Base-by-base conservation (phyloP, 768 basidiomycete genomes). In the Boletus barrowsii region DNA sequence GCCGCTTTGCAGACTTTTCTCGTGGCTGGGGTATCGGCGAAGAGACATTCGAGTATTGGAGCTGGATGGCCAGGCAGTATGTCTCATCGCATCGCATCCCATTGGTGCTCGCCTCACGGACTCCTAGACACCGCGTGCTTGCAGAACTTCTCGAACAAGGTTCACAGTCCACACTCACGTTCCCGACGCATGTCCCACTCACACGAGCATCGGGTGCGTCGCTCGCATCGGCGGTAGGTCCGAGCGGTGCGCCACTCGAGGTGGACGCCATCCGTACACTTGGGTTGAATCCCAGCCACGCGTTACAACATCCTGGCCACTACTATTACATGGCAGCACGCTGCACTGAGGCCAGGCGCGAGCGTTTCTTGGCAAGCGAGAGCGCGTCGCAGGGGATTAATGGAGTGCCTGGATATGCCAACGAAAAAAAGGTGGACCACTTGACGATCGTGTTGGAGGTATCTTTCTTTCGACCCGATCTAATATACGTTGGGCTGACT, bases 31-130 rank as follows among this genome's bases (percentile, higher is more conserved):
- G 92, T 9, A 98, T 98, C 51, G 95, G 94, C 15, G 93, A 95
- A 62, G 91, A 94, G 64, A 97, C 92, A 0, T 98, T 91, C 60
- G 97, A 98, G 68, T 98, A 87, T 66, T 98, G 96, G 96, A 90
- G 90, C 60, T 99, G 95, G 96, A 78, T 94, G 51, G 89, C 92
- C 9, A 77, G 93, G 66, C 94, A 97, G 91, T 93, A 63, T 52
- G 88, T 78, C 17, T 10, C 36, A 3, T 35, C 17, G 17, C 5
- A 20, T 10, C 26, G 10, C 17, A 1, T 55, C 10, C 53, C 18
- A 18, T 29, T 18, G 17, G 15, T 10, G 3, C 4, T 32, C 2
- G 10, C 22, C 41, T 47, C 37, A 51, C 18, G 37, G 5, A 42
- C 35, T 46, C 2, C 26, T 56, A 96, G 93, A 65, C 85, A 97